Percentiles rank a stretch among this genome's conserved stretches.
Evolutionary conservation across 768 basidiomycete genomes (phyloP).

Genomic region (Tylopilus felleus): DNA sequence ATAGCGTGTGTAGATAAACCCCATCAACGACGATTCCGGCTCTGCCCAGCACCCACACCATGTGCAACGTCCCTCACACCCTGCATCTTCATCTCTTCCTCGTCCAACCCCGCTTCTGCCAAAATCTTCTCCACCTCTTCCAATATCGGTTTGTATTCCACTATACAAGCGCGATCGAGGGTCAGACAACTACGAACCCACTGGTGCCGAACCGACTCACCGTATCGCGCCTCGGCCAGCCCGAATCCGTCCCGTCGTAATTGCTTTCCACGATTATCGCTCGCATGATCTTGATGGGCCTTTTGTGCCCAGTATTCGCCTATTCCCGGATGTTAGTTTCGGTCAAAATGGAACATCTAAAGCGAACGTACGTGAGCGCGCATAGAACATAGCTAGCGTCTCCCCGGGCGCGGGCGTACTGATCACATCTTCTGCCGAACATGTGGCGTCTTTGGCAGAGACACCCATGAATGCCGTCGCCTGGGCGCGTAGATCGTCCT

Average conservation of each 20-base stretch:
- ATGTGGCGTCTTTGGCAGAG: constrained; percentile 47
- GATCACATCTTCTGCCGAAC: constrained; percentile 65
- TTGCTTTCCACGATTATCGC: constrained; percentile 71
- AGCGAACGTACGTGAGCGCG: constrained; percentile 61
- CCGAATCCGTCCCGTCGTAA: constrained; percentile 75
- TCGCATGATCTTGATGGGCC: constrained; percentile 49
- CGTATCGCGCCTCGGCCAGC: constrained; percentile 69
- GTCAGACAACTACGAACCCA: background rate
- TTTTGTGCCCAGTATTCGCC: constrained; percentile 81
- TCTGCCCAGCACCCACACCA: constrained; percentile 44
- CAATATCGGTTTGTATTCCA: constrained; percentile 77
- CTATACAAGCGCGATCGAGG: constrained; percentile 33
- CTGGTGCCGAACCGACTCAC: constrained; percentile 31
- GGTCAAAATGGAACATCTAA: background rate
- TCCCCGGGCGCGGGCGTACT: constrained; percentile 86
- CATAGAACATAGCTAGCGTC: constrained; percentile 78
- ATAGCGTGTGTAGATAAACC: too few relatives aligned
- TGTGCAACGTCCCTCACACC: constrained; percentile 40
- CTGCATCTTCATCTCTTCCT: constrained; percentile 69
- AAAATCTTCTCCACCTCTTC: constrained; percentile 81
- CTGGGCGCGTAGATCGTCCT: constrained; percentile 40
- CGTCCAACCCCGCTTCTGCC: constrained; percentile 79
- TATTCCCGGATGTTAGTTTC: constrained; percentile 21
- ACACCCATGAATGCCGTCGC: constrained; percentile 63
- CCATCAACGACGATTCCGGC: constrained; percentile 44